Base-by-base conservation (phyloP, 768 basidiomycete species). In the Paxillus involutus region DNA sequence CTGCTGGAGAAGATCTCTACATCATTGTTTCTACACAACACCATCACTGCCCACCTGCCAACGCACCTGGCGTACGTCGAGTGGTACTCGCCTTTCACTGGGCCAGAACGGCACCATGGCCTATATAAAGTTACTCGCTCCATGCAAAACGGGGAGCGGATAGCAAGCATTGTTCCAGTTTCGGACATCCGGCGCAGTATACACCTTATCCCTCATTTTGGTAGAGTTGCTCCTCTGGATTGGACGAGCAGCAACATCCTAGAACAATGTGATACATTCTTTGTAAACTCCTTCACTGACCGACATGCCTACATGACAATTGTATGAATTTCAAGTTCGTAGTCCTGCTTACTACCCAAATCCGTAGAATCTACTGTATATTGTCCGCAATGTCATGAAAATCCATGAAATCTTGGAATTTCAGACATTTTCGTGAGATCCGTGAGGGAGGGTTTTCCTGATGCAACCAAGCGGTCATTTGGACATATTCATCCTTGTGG, bases 211-310 rank as follows among this genome's bases (percentile, higher is more conserved):
- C 73, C 74, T 0, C 57, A 61, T 32, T 74, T 72, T 49, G 70
- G 72, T 1, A 55, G 56, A 4, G 35, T 48, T 2, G 70, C 59
- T 0, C 70, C 70, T 19, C 33, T 52, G 1, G 58, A 63, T 3
- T 76, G 75, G 75, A 63, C 61, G 1, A 63, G 60, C 37, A 66
- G 61, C 17, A 74, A 47, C 35, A 68, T 74, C 9, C 60, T 75
- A 1, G 71, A 76, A 8, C 4, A 37, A 7, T 65, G 64, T 46
- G 37, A 41, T 6, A 51, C 29, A 1, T 76, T 75, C 46, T 74
- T 54, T 59, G 55, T 72, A 0, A 73, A 67, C 57, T 47, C 61
- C 0, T 72, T 67, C 40, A 59, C 60, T 29, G 68, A 73, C 55
- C 41, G 60, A 45, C 67, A 70, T 58, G 37, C 53, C 11, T 73